phyloP scores from a whole-genome alignment of 2,329 filamentous ascomycete species.

The Salinomyces thailandicus region DNA sequence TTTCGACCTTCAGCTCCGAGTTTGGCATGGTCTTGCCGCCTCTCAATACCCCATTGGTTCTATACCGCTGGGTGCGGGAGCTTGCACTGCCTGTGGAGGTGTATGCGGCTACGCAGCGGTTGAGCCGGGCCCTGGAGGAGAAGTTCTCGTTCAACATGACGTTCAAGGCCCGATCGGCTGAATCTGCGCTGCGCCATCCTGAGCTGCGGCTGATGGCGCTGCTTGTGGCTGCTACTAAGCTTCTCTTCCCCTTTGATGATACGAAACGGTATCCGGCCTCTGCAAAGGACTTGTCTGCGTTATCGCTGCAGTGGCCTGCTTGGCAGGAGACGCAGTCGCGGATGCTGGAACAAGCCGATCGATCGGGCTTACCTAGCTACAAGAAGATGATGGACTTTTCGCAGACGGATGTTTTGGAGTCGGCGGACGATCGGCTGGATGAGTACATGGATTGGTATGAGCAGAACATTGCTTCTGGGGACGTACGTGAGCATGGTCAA shows the following conservation, averaged over 20 bases:
- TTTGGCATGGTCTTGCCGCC: slow-evolving; percentile 63
- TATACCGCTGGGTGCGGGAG: slow-evolving; percentile 59
- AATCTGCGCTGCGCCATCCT: slow-evolving; percentile 51
- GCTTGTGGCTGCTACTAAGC: slow-evolving; percentile 65
- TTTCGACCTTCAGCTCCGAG: slow-evolving; percentile 53
- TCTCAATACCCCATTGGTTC: slow-evolving; percentile 57
- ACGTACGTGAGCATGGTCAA: slow-evolving; percentile 25
- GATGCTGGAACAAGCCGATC: slow-evolving; percentile 13
- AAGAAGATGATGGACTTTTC: slow-evolving; percentile 41
- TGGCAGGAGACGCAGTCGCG: slow-evolving; percentile 49
- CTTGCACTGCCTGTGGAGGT: slow-evolving; percentile 66
- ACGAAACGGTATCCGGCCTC: slow-evolving; percentile 41
- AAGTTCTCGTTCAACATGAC: slow-evolving; percentile 45
- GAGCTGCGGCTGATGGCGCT: slow-evolving; percentile 64
- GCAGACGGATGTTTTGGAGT: slow-evolving; percentile 51
- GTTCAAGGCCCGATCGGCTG: slow-evolving; percentile 17
- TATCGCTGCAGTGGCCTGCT: slow-evolving; percentile 59
- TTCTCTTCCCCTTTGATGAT: slow-evolving; percentile 65
- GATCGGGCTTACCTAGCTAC: slow-evolving; percentile 19
- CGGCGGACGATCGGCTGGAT: slow-evolving; percentile 55
- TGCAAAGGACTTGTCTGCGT: slow-evolving; percentile 45
- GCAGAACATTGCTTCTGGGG: slow-evolving; percentile 48
- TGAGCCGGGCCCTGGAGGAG: slow-evolving; percentile 44
- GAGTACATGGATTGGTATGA: slow-evolving; percentile 75
- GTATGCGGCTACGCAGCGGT: slow-evolving; percentile 47